These are phyloP conservation scores for Ascoidea tarda DNA, from an alignment of 805 yeast genomes.

Conservation along the genomic window DNA sequence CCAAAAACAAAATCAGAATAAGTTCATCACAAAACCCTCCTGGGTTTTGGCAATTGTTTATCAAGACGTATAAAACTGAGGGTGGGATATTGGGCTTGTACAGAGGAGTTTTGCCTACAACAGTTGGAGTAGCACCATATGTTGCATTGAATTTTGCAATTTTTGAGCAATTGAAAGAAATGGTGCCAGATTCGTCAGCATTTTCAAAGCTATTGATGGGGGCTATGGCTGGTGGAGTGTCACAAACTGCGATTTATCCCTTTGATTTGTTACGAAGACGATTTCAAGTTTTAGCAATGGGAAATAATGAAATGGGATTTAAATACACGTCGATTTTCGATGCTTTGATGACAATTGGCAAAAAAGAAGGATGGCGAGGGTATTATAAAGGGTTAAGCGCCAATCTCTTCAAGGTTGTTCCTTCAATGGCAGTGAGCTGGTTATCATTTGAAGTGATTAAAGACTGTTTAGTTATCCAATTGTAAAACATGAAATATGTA, in stretches of 20 bases:
- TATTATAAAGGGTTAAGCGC: constrained; percentile 67
- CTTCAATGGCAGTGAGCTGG: constrained; percentile 96
- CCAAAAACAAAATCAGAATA: constrained; percentile 12
- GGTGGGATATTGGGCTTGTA: constrained; percentile 75
- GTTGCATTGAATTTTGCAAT: constrained; percentile 87
- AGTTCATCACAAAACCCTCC: constrained; percentile 34
- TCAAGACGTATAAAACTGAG: constrained; percentile 51
- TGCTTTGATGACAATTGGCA: constrained; percentile 59
- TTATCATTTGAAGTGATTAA: constrained; percentile 64
- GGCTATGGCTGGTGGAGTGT: constrained; percentile 77
- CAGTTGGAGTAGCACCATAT: constrained; percentile 90
- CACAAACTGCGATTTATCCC: constrained; percentile 85
- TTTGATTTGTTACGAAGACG: constrained; percentile 79
- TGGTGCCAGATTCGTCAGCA: constrained; percentile 20
- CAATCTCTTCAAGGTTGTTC: constrained; percentile 78
- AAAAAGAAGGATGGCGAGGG: constrained; percentile 59
- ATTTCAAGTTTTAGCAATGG: constrained; percentile 83
- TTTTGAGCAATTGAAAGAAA: constrained; percentile 68
- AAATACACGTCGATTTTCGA: constrained; percentile 63
- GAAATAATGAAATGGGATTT: constrained; percentile 62
- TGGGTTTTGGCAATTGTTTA: constrained; percentile 47
- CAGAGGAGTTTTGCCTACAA: constrained; percentile 82
- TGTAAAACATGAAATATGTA: too few relatives aligned
- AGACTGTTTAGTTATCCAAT: constrained; percentile 16
- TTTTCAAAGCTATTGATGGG: constrained; percentile 58